These are phyloP conservation scores for Trichophyton verrucosum DNA, from an alignment of 2,329 filamentous ascomycete species.

Conservation along the genomic window DNA sequence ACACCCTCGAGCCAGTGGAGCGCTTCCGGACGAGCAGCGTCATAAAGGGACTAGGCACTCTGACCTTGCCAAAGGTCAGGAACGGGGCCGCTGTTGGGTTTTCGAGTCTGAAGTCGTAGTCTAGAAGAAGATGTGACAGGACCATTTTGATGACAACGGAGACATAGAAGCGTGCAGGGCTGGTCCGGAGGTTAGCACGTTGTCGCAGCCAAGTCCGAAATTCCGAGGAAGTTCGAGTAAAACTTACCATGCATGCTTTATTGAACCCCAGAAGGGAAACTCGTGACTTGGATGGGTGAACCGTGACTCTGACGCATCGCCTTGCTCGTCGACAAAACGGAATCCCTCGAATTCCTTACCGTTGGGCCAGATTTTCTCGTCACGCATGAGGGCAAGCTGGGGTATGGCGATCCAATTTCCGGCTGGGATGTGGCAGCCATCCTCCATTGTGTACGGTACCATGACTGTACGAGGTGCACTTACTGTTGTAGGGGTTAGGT, in stretches of 20 bases:
- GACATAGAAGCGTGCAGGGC: slow-evolving; percentile 25
- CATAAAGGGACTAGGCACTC: background rate
- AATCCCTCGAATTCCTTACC: background rate
- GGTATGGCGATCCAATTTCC: background rate
- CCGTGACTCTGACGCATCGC: background rate
- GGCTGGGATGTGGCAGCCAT: background rate
- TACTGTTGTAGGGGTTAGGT: background rate
- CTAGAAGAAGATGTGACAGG: slow-evolving; percentile 17
- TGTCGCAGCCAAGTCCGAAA: background rate
- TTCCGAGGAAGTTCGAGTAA: background rate
- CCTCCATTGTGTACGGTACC: background rate
- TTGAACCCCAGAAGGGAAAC: background rate
- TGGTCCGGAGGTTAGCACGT: background rate
- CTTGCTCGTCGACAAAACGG: background rate
- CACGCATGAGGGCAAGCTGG: background rate
- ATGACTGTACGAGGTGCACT: background rate
- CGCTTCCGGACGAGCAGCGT: background rate
- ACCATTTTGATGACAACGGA: slow-evolving; percentile 22
- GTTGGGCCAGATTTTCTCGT: background rate
- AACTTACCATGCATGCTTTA: background rate
- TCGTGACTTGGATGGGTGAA: background rate
- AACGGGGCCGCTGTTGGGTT: background rate
- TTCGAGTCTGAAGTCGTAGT: slow-evolving; percentile 20
- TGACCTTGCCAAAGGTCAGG: background rate
- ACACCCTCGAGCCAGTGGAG: background rate